Percentiles rank a stretch among this genome's conserved stretches.
phyloP scores from a whole-genome alignment of 257 asterid genomes.

The Petunia axillaris region DNA sequence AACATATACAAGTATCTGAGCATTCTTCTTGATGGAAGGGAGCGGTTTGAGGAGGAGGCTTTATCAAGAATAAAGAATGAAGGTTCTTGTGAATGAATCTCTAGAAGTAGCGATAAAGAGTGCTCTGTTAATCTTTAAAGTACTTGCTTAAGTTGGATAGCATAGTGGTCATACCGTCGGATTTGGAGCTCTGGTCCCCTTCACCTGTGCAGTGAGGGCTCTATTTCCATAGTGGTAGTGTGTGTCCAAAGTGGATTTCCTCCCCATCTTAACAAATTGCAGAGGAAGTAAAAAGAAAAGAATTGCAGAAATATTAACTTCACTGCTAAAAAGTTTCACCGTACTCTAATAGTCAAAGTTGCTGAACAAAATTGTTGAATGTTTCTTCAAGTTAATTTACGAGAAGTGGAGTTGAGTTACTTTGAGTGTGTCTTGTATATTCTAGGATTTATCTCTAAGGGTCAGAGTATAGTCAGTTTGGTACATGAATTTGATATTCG shows the following conservation, averaged over 20 bases:
- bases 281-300: neutral
- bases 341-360: neutral
- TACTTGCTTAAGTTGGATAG: neutral
- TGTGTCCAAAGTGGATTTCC: neutral
- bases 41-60: slow-evolving; percentile 88
- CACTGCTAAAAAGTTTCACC: neutral
- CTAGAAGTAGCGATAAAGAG: slow-evolving; percentile 36
- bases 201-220: neutral
- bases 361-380: neutral
- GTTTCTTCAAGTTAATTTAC: neutral
- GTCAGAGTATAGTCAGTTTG: no score
- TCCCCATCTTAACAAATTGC: neutral
- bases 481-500: no score
- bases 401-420: neutral
- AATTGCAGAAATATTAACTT: neutral
- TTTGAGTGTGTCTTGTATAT: no score
- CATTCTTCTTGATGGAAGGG: slow-evolving; percentile 89
- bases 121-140: neutral
- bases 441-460: no score
- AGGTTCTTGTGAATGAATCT: slow-evolving; percentile 37
- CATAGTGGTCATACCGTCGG: neutral
- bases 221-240: neutral
- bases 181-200: neutral
- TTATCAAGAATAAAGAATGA: slow-evolving; percentile 42
- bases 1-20: slow-evolving; percentile 88